Conservation (phyloP, 768 basidiomycete genomes). For the Cystobasidium onofrii region DNA sequence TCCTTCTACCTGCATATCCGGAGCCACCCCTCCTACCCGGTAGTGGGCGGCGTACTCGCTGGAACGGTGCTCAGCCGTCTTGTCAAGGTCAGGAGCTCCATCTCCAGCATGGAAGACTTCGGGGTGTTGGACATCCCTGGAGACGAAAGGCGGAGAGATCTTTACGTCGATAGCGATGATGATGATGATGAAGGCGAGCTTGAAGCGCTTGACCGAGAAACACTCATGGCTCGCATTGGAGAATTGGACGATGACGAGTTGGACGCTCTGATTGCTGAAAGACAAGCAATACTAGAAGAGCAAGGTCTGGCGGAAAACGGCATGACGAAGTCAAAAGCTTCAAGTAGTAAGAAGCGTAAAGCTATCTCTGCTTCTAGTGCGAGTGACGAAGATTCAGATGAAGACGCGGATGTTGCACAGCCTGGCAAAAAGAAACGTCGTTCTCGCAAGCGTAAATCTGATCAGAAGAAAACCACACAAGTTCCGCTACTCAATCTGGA, state of each 20-base stretch:
- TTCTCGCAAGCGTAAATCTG: background rate
- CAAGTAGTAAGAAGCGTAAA: background rate
- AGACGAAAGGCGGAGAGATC: background rate
- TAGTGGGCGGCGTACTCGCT: background rate
- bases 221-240: slow-evolving; percentile 24
- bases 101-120: slow-evolving; percentile 23
- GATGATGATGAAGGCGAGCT: slow-evolving; percentile 48
- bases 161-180: background rate
- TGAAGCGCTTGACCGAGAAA: slow-evolving; percentile 48
- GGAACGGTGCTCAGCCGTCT: background rate
- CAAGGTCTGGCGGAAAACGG: background rate
- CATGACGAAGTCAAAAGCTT: background rate
- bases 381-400: background rate
- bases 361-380: background rate
- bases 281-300: slow-evolving; percentile 48
- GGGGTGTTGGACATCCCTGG: slow-evolving; percentile 6
- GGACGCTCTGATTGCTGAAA: slow-evolving; percentile 45
- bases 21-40: slow-evolving; percentile 12
- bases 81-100: slow-evolving; percentile 3
- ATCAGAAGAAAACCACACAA: background rate
- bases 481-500: background rate
- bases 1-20: slow-evolving; percentile 25
- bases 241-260: slow-evolving; percentile 25
- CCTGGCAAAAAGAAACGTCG: background rate
- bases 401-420: background rate